Percentiles rank a stretch among this genome's conserved stretches.
Evolutionary conservation across 2,329 filamentous ascomycete genomes (phyloP).

Genomic region (Claviceps monticola): DNA sequence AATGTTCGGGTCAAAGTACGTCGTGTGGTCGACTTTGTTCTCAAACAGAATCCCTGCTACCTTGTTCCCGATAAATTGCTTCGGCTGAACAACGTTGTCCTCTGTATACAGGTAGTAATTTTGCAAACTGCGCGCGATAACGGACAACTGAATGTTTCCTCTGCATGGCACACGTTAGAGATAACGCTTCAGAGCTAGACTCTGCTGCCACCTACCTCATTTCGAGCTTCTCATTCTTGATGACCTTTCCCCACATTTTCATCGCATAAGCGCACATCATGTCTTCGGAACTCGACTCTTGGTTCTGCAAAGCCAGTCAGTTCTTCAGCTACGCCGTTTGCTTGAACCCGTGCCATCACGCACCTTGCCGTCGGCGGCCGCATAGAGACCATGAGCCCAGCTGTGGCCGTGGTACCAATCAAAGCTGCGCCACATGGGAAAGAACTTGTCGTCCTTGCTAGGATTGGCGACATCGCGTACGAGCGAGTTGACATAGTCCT

Average conservation of each 20-base stretch:
- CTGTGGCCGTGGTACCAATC: conserved; percentile 94
- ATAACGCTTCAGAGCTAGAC: background rate
- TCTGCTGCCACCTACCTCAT: conserved; percentile 35
- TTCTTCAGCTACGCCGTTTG: background rate
- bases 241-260: conserved; percentile 84
- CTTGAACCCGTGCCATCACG: background rate
- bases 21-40: conserved; percentile 89
- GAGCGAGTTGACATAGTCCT: conserved; percentile 68
- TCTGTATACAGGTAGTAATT: conserved; percentile 70
- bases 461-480: conserved; percentile 77
- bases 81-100: conserved; percentile 56
- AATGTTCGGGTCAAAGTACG: conserved; percentile 65
- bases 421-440: conserved; percentile 71
- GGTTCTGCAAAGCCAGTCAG: conserved; percentile 28
- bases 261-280: conserved; percentile 74
- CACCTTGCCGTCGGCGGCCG: conserved; percentile 58
- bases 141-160: conserved; percentile 70
- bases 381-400: conserved; percentile 73
- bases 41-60: conserved; percentile 65
- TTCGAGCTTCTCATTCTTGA: conserved; percentile 66
- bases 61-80: conserved; percentile 70
- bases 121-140: conserved; percentile 59
- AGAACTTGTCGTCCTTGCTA: conserved; percentile 52
- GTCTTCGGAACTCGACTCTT: conserved; percentile 86
- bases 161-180: conserved; percentile 16